Base-by-base conservation (phyloP, 2,329 filamentous ascomycete species). In the Xylariomycetidae sp. region DNA sequence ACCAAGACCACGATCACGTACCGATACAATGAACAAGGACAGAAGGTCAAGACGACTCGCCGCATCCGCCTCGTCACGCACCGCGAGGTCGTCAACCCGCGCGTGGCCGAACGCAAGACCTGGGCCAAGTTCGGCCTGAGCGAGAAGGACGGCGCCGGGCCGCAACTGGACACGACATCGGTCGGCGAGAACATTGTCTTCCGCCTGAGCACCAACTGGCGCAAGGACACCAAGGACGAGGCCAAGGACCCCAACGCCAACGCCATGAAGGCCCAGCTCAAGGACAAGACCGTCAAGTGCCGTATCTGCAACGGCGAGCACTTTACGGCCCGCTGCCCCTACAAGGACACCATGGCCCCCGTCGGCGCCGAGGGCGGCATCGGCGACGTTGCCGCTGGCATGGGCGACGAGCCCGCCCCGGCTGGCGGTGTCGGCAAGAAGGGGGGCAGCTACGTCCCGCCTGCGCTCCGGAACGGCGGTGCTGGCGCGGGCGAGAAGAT, bases 271-370 rank as follows among this genome's bases (percentile, higher is more conserved):
- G 77, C 82, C 58, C 82, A 85, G 69, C 74, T 96, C 57, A 94
- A 92, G 78, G 89, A 95, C 71, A 95, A 95, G 79, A 93, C 95
- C 72, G 93, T 98, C 74, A 96, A 96, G 77, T 98, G 92, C 68
- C 85, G 92, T 75, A 96, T 98, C 61, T 98, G 92, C 71, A 85
- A 82, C 60, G 92, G 90, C 59, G 92, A 98, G 73, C 92, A 98
- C 79, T 98, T 96, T 74, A 98, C 92, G 25, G 90, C 90, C 49
- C 83, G 92, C 63, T 98, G 92, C 79, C 92, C 92, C 22, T 98
- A 95, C 82, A 98, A 96, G 74, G 92, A 96, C 62, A 98, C 90
- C 53, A 95, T 98, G 88, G 88, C 90, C 22, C 92, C 85, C 23
- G 78, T 89, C 41, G 79, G 80, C 47, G 77, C 79, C 60, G 68